Percentiles rank a stretch among this genome's conserved stretches.
Conservation (phyloP, 768 basidiomycete species). For the Chalciporus chontae region DNA sequence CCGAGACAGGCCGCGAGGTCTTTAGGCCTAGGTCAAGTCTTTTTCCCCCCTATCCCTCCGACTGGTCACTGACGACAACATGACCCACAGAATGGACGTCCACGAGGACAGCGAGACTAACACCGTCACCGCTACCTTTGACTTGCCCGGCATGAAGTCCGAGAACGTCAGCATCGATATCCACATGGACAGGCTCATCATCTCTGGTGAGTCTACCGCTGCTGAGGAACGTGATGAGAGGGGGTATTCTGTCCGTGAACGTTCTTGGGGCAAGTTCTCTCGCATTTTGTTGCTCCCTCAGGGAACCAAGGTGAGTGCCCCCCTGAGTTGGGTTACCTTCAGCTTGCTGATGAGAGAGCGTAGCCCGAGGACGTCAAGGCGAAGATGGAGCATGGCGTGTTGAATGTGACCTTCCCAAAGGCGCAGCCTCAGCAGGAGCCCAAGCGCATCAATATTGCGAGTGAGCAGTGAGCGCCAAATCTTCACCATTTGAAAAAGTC, state of each 20-base stretch:
- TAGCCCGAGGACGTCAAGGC: constrained; percentile 41
- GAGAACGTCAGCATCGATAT: constrained; percentile 52
- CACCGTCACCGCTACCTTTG: constrained; percentile 52
- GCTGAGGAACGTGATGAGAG: constrained; percentile 32
- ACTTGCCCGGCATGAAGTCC: constrained; percentile 52
- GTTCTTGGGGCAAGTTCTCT: constrained; percentile 46
- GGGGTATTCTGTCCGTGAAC: constrained; percentile 40
- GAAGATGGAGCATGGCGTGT: constrained; percentile 48
- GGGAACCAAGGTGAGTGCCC: constrained; percentile 39
- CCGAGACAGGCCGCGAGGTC: constrained; percentile 4
- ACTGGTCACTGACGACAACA: not conserved
- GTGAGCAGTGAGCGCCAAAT: constrained; percentile 2
- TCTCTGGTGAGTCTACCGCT: constrained; percentile 46
- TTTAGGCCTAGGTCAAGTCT: constrained; percentile 33
- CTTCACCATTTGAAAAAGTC: not conserved
- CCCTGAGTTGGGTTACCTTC: too few species aligned
- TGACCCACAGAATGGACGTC: constrained; percentile 47
- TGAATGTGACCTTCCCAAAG: constrained; percentile 54
- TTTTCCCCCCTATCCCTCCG: not conserved
- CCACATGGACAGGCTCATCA: constrained; percentile 44
- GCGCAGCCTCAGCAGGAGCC: constrained; percentile 37
- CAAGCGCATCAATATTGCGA: constrained; percentile 38
- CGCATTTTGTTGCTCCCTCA: constrained; percentile 45
- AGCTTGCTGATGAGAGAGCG: too few species aligned
- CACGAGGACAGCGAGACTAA: constrained; percentile 47